Evolutionary conservation across 179 eudicot genomes (phyloP).

Genomic region (Beta lomatogona): DNA sequence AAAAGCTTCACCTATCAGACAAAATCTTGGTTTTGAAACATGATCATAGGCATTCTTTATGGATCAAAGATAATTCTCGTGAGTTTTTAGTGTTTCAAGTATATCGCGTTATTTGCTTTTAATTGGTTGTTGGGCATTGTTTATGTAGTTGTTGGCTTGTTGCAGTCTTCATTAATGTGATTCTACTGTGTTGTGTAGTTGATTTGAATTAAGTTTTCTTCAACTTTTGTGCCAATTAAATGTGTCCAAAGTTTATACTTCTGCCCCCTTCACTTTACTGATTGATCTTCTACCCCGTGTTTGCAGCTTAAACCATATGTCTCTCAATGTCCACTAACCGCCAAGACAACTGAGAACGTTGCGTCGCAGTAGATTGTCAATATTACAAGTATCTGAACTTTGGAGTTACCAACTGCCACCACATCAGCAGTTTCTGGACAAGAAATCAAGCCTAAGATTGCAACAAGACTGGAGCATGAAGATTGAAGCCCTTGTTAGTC

Average conservation of each 20-base stretch:
- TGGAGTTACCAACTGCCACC: not conserved
- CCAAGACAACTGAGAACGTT: conserved; percentile 42
- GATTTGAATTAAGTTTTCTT: not conserved
- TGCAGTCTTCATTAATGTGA: not conserved
- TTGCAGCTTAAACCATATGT: conserved; percentile 66
- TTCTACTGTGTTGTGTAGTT: not conserved
- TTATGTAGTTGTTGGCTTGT: not conserved
- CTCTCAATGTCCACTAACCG: conserved; percentile 45
- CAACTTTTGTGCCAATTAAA: not conserved
- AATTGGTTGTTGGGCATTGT: not conserved
- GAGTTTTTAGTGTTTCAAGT: not conserved
- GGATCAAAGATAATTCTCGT: not conserved
- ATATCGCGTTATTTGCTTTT: not conserved
- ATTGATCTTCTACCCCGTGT: not conserved
- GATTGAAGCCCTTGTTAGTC: not conserved
- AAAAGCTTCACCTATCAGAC: not conserved
- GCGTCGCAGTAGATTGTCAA: conserved; percentile 32
- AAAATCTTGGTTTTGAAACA: not conserved
- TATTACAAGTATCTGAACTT: not conserved
- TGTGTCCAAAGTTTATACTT: not conserved
- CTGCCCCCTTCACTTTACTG: not conserved
- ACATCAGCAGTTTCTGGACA: not conserved
- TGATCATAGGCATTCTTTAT: not conserved
- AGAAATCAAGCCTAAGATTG: not conserved
- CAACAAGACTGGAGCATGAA: conserved; percentile 2